Base-by-base conservation (phyloP, 257 asterid genomes). In the Nicotiana obtusifolia region DNA sequence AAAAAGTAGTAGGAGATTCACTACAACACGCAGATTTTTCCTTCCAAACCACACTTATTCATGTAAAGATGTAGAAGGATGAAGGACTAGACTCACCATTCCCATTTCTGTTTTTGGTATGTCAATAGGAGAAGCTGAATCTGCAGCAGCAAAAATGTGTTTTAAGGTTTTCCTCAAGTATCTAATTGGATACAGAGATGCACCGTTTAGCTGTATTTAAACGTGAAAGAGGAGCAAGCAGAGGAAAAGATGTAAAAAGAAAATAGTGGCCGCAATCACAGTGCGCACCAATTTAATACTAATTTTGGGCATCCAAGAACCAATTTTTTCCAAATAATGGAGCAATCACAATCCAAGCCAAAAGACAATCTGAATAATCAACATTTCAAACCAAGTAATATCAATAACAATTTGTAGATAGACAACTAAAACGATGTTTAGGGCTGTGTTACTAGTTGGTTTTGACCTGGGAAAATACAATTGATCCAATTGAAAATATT, bases 51-150 rank as follows among this genome's bases (percentile, higher is more conserved):
- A 15, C 13, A 75, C 24, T 7, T 24, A 49, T 47, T 4, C 60
- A 17, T 75, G 44, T 15, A 15, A 15, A 71, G 33, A 75, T 78
- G 67, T 53, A 64, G 20, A 76, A 75, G 69, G 53, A 37, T 81
- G 79, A 85, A 22, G 66, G 24, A 75, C 52, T 64, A 65, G 83
- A 81, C 56, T 71, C 35, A 26, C 49, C 64, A 3, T 56, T 82
- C 16, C 65, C 52, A 3, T 14, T 60, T 78, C 64, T 16, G 54
- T 17, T 68, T 26, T 69, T 33, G 30, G 37, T 28, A 64, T 71
- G 11, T 64, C 66, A 49, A 30, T 33, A 33, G 37, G 41, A 67
- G 64, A 61, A 31, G 64, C 7, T 64, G 59, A 64, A 68, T 57
- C 80, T 59, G 73, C 69, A 56, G 56, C 61, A 66, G 10, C 17